Evolutionary conservation across 2,329 filamentous ascomycete species (phyloP).

Genomic region (Cordyceps javanica): DNA sequence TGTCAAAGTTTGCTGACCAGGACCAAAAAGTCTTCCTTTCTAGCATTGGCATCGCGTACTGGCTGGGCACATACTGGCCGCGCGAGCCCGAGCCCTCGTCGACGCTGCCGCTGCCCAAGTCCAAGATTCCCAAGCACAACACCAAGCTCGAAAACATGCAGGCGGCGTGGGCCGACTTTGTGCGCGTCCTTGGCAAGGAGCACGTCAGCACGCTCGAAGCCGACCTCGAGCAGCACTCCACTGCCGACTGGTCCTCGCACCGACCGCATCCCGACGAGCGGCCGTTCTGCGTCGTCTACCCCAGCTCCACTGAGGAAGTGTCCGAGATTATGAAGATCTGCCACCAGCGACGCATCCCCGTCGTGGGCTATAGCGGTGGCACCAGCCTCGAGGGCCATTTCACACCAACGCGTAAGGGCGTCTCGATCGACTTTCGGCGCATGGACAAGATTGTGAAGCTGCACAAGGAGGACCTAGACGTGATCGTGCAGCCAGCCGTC

Average conservation of each 20-base stretch:
- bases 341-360: constrained; percentile 72
- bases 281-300: constrained; percentile 69
- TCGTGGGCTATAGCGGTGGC: constrained; percentile 81
- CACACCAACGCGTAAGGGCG: constrained; percentile 72
- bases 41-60: constrained; percentile 49
- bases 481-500: constrained; percentile 72
- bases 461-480: constrained; percentile 72
- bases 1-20: not conserved
- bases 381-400: constrained; percentile 89
- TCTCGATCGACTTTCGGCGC: constrained; percentile 77
- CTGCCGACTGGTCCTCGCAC: constrained; percentile 59
- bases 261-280: constrained; percentile 40
- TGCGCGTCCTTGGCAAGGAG: constrained; percentile 55
- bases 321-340: constrained; percentile 85
- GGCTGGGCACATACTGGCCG: constrained; percentile 50
- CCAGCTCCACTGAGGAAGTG: constrained; percentile 72
- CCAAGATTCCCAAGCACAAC: constrained; percentile 49
- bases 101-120: constrained; percentile 51
- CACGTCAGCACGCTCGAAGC: constrained; percentile 55
- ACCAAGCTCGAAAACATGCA: constrained; percentile 57
- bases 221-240: constrained; percentile 51
- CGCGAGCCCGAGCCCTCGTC: constrained; percentile 46
- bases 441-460: constrained; percentile 78
- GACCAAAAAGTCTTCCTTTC: constrained; percentile 43
- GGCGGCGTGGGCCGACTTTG: constrained; percentile 65